phyloP scores from a whole-genome alignment of 169 alveolate genomes.

The Eimeria sp. region DNA sequence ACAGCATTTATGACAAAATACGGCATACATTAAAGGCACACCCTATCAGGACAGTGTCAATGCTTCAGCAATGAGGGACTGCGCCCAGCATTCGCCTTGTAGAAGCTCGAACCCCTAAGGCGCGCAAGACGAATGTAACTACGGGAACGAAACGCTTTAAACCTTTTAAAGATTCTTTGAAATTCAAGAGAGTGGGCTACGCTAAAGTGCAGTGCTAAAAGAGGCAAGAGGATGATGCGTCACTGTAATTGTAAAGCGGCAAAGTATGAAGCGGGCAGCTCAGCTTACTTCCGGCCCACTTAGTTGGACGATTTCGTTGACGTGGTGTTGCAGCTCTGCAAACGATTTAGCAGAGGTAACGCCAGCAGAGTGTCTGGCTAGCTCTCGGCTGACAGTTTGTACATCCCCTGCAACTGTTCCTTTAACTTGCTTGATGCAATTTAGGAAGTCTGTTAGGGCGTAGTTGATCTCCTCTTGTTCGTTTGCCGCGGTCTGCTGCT shows the following conservation, averaged over 20 bases:
- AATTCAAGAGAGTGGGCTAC: background rate
- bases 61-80: background rate
- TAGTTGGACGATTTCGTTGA: constrained; percentile 46
- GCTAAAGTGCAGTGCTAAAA: background rate
- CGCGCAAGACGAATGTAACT: background rate
- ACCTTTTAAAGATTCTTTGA: no score
- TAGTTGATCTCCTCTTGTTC: background rate
- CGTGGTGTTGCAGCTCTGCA: constrained; percentile 64
- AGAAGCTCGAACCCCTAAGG: background rate
- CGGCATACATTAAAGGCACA: no score
- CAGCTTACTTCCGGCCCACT: constrained; percentile 63
- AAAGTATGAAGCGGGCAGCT: background rate
- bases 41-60: background rate
- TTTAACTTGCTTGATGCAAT: constrained; percentile 3
- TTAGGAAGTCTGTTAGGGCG: constrained; percentile 12
- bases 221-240: background rate
- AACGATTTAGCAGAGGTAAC: constrained; percentile 48
- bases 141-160: background rate
- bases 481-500: background rate
- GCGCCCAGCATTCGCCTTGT: background rate
- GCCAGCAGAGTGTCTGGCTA: constrained; percentile 24
- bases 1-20: background rate
- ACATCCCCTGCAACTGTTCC: constrained; percentile 24
- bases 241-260: background rate
- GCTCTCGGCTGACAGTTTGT: constrained; percentile 49